phyloP scores from a whole-genome alignment of 306 rosid species.

The Casuarina equisetifolia region DNA sequence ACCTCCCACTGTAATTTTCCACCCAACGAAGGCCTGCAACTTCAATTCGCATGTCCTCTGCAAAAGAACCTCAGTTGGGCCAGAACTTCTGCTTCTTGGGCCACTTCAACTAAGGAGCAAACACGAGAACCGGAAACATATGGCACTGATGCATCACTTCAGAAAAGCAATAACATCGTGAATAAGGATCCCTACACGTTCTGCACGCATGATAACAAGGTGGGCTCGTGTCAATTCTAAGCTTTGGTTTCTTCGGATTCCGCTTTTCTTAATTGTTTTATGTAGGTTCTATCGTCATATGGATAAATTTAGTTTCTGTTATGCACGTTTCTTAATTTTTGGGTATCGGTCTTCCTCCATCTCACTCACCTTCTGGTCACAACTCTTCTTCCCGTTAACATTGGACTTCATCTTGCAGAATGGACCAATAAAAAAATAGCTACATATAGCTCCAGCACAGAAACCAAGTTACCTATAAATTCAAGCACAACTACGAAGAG shows the following conservation, averaged over 20 bases:
- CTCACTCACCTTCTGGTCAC: no score
- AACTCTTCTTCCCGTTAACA: no score
- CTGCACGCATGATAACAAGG: conserved; percentile 54
- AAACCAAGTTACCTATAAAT: no score
- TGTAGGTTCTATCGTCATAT: not conserved
- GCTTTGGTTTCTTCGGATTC: not conserved
- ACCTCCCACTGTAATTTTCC: not conserved
- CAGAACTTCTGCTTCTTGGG: conserved; percentile 2
- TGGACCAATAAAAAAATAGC: no score
- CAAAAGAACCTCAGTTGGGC: conserved; percentile 26
- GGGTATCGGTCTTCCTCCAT: no score
- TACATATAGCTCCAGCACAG: no score
- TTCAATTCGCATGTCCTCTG: not conserved
- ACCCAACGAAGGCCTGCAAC: not conserved
- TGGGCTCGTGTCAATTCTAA: conserved; percentile 7
- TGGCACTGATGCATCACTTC: not conserved
- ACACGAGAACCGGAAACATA: conserved; percentile 1
- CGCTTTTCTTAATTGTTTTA: not conserved
- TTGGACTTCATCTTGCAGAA: no score
- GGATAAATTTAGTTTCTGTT: not conserved
- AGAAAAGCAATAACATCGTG: not conserved
- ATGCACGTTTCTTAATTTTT: no score
- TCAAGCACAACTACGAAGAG: no score
- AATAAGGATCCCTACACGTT: conserved; percentile 17
- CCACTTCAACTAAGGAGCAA: not conserved